A percentile compares a stretch with the other conserved stretches of the same genome.
Evolutionary conservation across 2,329 filamentous ascomycete species (phyloP).

Genomic region (Pseudogymnoascus sp.): DNA sequence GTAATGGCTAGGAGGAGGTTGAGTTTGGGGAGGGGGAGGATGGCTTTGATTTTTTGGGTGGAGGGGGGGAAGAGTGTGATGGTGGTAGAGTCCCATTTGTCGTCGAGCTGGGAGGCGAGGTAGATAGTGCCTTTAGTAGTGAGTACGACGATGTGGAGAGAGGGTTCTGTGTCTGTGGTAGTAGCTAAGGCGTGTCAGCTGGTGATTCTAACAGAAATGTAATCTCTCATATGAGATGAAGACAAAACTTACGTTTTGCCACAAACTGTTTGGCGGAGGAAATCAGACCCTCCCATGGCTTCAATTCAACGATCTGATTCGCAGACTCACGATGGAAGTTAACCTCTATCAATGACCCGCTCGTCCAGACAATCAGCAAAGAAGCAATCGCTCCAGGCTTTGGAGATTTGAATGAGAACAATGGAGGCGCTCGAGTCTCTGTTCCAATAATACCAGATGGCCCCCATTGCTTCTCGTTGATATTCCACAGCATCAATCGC

Average conservation of each 20-base stretch:
- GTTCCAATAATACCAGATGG: constrained; percentile 49
- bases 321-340: constrained; percentile 19
- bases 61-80: constrained; percentile 27
- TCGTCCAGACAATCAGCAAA: constrained; percentile 57
- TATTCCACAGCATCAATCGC: constrained; percentile 57
- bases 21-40: constrained; percentile 54
- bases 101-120: constrained; percentile 38
- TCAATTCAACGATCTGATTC: constrained; percentile 38
- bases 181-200: constrained; percentile 26
- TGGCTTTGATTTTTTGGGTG: constrained; percentile 45
- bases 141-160: constrained; percentile 40
- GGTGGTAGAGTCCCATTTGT: constrained; percentile 47
- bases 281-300: constrained; percentile 48
- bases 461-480: constrained; percentile 51
- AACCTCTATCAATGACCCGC: constrained; percentile 58
- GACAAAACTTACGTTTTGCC: constrained; percentile 38
- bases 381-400: constrained; percentile 36
- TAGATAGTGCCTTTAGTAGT: constrained; percentile 48
- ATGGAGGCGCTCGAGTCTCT: constrained; percentile 51
- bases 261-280: constrained; percentile 32
- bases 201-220: constrained; percentile 30
- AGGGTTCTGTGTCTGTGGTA: constrained; percentile 19
- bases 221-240: constrained; percentile 20
- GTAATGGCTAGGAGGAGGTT: constrained; percentile 57
- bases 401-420: constrained; percentile 56